Evolutionary conservation across 495 filamentous ascomycete genomes (phyloP), one percentile per base, ranked within the genome.

Genomic region (Penicillium argentinense): DNA sequence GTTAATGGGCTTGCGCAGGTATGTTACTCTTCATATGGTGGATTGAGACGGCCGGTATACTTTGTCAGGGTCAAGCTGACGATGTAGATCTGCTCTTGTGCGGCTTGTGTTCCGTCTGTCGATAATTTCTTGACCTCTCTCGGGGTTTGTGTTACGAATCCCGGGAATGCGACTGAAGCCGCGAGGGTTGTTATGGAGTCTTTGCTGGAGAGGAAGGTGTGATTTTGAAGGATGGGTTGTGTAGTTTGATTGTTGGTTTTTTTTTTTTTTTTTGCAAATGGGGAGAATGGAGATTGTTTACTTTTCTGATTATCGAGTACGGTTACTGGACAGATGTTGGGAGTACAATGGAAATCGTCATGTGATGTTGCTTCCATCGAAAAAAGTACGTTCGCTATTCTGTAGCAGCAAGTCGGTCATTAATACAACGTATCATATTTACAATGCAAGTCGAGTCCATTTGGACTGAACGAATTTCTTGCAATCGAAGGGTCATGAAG

Each of bases 41-140:
- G n/a, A n/a, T n/a, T n/a, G n/a, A n/a, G n/a, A n/a, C n/a, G n/a
- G n/a, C n/a, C n/a, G n/a, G n/a, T n/a, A n/a, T n/a, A n/a, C n/a
- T n/a, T n/a, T n/a, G n/a, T n/a, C n/a, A n/a, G n/a, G n/a, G n/a
- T n/a, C n/a, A n/a, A n/a, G n/a, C n/a, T n/a, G n/a, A n/a, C n/a
- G n/a, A 9, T 30, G 4, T 42, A 63, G 60, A 53, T 63, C 5
- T 63, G 60, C 26, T 47, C 51, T 5, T 63, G 57, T 32, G 50
- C 49, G 7, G 57, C 54, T 19, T 63, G 60, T 19, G 23, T 60
- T n/a, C 51, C 60, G 1, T 3, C 9, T 0, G n/a, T 58, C 2
- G 32, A 21, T 7, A 53, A 45, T 22, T 23, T 60, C n/a, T 36
- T 63, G 11, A 37, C 36, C 28, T 36, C 53, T 13, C 39, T 63